Percentiles rank a stretch among this genome's conserved stretches.
These are phyloP conservation scores for Hansenula sp. DNA, from an alignment of 1,139 yeast genomes.

Conservation along the genomic window DNA sequence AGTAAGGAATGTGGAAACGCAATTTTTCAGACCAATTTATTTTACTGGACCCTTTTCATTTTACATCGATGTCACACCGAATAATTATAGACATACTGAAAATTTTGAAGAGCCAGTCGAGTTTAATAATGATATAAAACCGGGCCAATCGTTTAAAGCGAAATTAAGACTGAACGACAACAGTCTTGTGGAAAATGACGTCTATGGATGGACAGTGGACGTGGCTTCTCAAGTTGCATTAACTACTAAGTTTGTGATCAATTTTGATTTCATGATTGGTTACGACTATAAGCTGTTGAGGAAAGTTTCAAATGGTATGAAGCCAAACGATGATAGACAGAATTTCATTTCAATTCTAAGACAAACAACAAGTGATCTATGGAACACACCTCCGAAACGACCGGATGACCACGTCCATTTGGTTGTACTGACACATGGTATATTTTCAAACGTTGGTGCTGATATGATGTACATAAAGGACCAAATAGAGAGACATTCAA, in stretches of 20 bases:
- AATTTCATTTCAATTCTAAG: conserved; percentile 29
- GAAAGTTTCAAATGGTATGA: conserved; percentile 2
- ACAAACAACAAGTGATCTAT: conserved; percentile 46
- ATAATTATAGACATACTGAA: conserved; percentile 35
- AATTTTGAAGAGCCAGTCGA: conserved; percentile 30
- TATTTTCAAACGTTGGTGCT: conserved; percentile 60
- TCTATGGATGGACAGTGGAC: conserved; percentile 53
- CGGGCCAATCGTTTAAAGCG: conserved; percentile 52
- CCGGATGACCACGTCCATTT: conserved; percentile 48
- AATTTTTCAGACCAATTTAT: conserved; percentile 50
- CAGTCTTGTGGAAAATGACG: conserved; percentile 26
- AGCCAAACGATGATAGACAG: background rate
- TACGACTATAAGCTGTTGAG: conserved; percentile 17
- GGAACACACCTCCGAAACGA: conserved; percentile 42
- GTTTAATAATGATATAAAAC: conserved; percentile 39
- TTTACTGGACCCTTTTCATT: conserved; percentile 58
- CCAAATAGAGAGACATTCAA: conserved; percentile 37
- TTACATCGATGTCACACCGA: conserved; percentile 56
- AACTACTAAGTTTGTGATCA: conserved; percentile 31
- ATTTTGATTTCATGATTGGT: conserved; percentile 24
- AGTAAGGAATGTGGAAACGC: conserved; percentile 46
- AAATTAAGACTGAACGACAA: conserved; percentile 40
- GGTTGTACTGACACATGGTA: conserved; percentile 60
- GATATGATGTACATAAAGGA: conserved; percentile 63
- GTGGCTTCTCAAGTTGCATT: conserved; percentile 50